These are phyloP conservation scores for Trametes sanguinea DNA, from an alignment of 768 basidiomycete genomes.

Conservation along the genomic window DNA sequence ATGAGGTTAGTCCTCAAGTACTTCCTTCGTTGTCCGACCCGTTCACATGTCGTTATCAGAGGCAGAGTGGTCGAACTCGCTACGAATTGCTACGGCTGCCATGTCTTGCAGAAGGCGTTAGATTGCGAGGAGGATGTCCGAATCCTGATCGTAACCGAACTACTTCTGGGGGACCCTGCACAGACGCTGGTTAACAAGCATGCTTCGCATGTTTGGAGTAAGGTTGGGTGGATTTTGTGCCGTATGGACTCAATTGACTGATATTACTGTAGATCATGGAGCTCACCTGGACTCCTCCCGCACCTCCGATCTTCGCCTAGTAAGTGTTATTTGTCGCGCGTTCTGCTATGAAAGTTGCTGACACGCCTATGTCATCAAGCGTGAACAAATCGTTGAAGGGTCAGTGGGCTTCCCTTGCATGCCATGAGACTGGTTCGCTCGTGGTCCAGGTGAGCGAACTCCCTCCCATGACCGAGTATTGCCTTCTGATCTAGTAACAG, in stretches of 20 bases:
- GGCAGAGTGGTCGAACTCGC: slow-evolving; percentile 85
- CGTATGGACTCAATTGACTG: slow-evolving; percentile 4
- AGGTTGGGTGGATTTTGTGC: slow-evolving; percentile 44
- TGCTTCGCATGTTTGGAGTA: slow-evolving; percentile 91
- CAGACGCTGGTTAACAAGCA: slow-evolving; percentile 89
- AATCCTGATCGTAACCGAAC: slow-evolving; percentile 79
- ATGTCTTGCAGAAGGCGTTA: slow-evolving; percentile 86
- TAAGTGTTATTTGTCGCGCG: slow-evolving; percentile 40
- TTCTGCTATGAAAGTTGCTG: neutral
- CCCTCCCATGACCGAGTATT: neutral
- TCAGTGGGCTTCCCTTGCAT: slow-evolving; percentile 87
- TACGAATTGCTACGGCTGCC: slow-evolving; percentile 87
- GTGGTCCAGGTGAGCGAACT: slow-evolving; percentile 68
- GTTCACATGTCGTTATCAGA: slow-evolving; percentile 37
- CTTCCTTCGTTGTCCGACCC: too few relatives aligned
- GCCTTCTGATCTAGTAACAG: slow-evolving; percentile 35
- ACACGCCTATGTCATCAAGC: slow-evolving; percentile 38
- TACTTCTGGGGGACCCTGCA: slow-evolving; percentile 81
- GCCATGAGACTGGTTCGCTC: slow-evolving; percentile 87
- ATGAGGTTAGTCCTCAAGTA: slow-evolving; percentile 61
- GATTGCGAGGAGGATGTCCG: slow-evolving; percentile 90
- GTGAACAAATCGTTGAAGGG: slow-evolving; percentile 87
- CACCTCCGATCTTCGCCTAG: slow-evolving; percentile 88
- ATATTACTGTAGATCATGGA: slow-evolving; percentile 74
- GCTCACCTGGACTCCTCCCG: slow-evolving; percentile 82